Evolutionary conservation across 2,329 filamentous ascomycete genomes (phyloP).

Genomic region (Cladosporium austrohemisphaericum): DNA sequence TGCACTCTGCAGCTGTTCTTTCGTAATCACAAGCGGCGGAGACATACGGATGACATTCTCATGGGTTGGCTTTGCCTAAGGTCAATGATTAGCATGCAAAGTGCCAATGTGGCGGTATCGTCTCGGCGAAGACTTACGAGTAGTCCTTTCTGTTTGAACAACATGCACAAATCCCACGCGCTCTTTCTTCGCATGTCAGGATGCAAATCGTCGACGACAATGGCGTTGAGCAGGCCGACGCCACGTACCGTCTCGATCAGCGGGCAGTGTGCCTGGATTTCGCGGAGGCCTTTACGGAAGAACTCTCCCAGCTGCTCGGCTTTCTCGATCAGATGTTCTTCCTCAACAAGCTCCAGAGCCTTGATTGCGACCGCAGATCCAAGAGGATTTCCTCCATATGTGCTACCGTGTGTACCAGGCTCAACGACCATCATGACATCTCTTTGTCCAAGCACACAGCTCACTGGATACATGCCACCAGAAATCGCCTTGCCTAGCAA

Average conservation of each 20-base stretch:
- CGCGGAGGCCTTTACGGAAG: constrained; percentile 73
- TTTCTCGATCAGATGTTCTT: constrained; percentile 80
- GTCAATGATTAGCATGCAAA: no score
- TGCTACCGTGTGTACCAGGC: constrained; percentile 93
- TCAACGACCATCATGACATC: constrained; percentile 95
- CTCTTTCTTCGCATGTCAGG: no score
- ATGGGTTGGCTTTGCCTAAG: no score
- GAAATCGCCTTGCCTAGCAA: constrained; percentile 96
- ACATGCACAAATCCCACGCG: no score
- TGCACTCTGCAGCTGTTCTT: no score
- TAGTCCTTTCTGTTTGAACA: no score
- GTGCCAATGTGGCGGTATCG: no score
- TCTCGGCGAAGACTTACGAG: no score
- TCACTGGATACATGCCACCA: constrained; percentile 98
- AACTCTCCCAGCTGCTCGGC: constrained; percentile 76
- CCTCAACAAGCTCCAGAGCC: constrained; percentile 87
- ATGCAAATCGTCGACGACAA: constrained; percentile 95
- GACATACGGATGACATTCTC: no score
- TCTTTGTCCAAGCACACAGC: constrained; percentile 78
- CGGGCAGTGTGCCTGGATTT: constrained; percentile 63
- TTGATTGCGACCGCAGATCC: constrained; percentile 94
- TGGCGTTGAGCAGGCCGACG: constrained; percentile 91
- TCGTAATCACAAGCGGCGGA: no score
- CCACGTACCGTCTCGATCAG: constrained; percentile 80
- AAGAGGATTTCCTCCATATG: constrained; percentile 96